Evolutionary conservation across 371 early-diverging fungal species (phyloP), one percentile per base, ranked within the genome.

Genomic region (Smittium mucronatum): DNA sequence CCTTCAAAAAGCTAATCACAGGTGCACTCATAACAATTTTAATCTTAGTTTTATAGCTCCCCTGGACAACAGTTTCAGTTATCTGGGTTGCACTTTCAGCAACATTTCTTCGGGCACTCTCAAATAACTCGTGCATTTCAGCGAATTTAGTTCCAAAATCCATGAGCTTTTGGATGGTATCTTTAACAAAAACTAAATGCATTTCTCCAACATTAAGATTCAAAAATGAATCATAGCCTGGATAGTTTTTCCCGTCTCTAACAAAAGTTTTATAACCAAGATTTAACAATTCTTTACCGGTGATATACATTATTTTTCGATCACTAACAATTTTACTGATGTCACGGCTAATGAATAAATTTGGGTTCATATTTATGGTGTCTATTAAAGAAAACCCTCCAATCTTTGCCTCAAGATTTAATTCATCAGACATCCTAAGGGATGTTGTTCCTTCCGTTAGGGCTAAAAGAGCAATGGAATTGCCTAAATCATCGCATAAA

Each of bases 261-360:
- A 86, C 82, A 76, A 83, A 93, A 0, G 92, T 92, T 70, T 93
- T 89, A 75, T 89, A 95, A 1, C 81, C 81, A 65, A 98, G 87
- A 70, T 92, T 89, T 8, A 93, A 93, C 26, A 93, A 79, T 67
- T 95, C 90, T 47, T 91, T 88, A 5, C 94, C 94, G 75, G 93
- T 91, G 69, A 97, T 92, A 0, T 85, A 84, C 34, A 97, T 75
- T 16, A 95, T 80, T 68, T 88, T 79, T 35, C 81, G 79, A 63
- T 74, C 68, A 0, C 73, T 32, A 34, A 70, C 47, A 8, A 29
- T 17, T 11, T 28, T 28, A 34, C 58, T 59, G 1, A 26, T 66
- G 36, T 74, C 74, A 32, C 69, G 58, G 31, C 78, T 75, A 59
- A 72, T 78, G 33, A 83, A 5, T 1, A 36, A 34, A 15, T 2